A percentile compares a stretch with the other conserved stretches of the same genome.
phyloP scores from a whole-genome alignment of 163 green algal species.

The Volvox carteri region DNA sequence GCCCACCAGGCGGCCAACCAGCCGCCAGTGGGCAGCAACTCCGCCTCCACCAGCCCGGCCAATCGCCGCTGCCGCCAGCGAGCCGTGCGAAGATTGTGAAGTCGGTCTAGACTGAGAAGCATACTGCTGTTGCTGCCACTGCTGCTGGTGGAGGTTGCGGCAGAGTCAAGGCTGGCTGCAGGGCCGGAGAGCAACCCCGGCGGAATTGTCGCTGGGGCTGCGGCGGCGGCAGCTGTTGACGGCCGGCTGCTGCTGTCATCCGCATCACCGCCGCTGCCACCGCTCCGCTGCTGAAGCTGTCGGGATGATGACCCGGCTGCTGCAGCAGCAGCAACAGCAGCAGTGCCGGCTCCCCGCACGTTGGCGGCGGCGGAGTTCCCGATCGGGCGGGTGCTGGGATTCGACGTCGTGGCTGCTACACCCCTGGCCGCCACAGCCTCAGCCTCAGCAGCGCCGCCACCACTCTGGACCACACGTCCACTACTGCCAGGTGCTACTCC shows the following conservation, averaged over 20 bases:
- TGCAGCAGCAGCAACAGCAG: too few species aligned
- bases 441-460: neutral
- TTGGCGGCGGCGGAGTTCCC: too few species aligned
- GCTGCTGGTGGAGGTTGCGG: neutral
- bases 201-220: neutral
- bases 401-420: too few species aligned
- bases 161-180: neutral
- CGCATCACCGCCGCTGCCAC: neutral
- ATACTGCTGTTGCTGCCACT: neutral
- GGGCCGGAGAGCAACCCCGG: neutral
- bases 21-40: neutral
- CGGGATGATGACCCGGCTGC: neutral
- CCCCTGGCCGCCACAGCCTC: too few species aligned
- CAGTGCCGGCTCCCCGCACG: too few species aligned
- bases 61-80: neutral
- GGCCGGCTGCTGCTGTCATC: neutral
- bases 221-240: neutral
- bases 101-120: too few species aligned
- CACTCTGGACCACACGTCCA: neutral
- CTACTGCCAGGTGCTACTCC: neutral
- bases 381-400: too few species aligned
- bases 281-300: neutral
- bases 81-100: neutral
- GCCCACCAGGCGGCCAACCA: conserved; percentile 46
- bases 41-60: neutral